These are phyloP conservation scores for Bipolaris oryzae DNA, from an alignment of 2,329 filamentous ascomycete genomes.

Conservation along the genomic window DNA sequence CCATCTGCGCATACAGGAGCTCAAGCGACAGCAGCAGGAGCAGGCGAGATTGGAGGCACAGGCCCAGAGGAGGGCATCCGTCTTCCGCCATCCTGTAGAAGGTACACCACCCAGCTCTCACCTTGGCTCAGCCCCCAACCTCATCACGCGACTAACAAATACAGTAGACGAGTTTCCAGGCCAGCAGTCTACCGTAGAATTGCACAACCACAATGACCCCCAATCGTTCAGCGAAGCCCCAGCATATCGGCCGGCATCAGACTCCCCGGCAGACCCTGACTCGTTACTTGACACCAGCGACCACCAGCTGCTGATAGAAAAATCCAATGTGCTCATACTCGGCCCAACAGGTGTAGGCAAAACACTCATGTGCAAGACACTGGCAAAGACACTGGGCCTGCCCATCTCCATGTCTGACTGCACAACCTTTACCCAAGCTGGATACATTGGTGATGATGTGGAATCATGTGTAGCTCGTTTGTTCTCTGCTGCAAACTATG, in stretches of 20 bases:
- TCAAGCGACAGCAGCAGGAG: slow-evolving; percentile 78
- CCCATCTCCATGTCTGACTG: slow-evolving; percentile 96
- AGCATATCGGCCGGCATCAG: slow-evolving; percentile 30
- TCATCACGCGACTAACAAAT: slow-evolving; percentile 32
- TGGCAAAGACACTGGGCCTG: slow-evolving; percentile 91
- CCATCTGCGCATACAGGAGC: slow-evolving; percentile 82
- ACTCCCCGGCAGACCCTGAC: slow-evolving; percentile 40
- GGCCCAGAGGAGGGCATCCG: slow-evolving; percentile 71
- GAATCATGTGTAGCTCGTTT: slow-evolving; percentile 92
- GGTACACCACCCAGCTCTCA: slow-evolving; percentile 54
- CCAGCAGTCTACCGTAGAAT: slow-evolving; percentile 60
- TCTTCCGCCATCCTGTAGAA: slow-evolving; percentile 76
- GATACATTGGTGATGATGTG: slow-evolving; percentile 98
- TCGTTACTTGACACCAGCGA: slow-evolving; percentile 59
- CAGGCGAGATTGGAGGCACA: slow-evolving; percentile 75
- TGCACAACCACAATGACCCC: slow-evolving; percentile 24
- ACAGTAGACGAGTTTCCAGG: slow-evolving; percentile 65
- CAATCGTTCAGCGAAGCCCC: slow-evolving; percentile 22
- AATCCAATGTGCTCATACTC: slow-evolving; percentile 90
- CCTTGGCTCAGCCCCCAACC: slow-evolving; percentile 11
- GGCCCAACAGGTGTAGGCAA: slow-evolving; percentile 96
- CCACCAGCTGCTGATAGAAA: slow-evolving; percentile 77
- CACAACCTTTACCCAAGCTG: slow-evolving; percentile 93
- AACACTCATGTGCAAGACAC: slow-evolving; percentile 90
- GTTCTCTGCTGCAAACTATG: slow-evolving; percentile 87